Evolutionary conservation across 495 filamentous ascomycete genomes (phyloP).

Genomic region (Collariella sp.): DNA sequence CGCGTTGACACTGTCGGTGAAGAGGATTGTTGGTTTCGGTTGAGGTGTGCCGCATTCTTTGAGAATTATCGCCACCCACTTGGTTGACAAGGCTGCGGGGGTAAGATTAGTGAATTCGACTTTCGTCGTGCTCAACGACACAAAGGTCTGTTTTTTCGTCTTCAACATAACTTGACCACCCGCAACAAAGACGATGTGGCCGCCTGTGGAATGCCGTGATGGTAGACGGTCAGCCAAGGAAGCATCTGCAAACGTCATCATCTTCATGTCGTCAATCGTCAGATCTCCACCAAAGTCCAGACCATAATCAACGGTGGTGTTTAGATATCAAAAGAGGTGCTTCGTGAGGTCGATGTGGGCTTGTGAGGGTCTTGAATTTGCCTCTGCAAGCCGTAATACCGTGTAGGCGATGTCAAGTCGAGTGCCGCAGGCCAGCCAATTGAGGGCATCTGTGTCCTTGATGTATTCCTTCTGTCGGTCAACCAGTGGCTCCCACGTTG

Average conservation of each 20-base stretch:
- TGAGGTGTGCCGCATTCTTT: background rate
- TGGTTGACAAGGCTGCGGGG: background rate
- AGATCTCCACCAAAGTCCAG: background rate
- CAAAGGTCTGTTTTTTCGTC: slow-evolving; percentile 4
- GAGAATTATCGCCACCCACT: background rate
- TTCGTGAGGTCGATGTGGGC: background rate
- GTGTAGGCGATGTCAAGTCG: background rate
- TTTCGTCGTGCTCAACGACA: background rate
- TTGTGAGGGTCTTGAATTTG: background rate
- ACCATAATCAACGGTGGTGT: background rate
- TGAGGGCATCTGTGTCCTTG: background rate
- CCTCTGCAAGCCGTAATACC: background rate
- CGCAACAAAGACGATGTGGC: background rate
- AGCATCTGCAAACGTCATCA: background rate
- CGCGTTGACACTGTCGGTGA: background rate
- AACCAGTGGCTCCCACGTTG: background rate
- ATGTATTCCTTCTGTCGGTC: background rate
- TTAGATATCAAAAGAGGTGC: background rate
- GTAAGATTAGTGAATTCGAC: background rate
- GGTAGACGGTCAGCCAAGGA: background rate
- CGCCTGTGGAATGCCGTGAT: background rate
- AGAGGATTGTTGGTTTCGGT: background rate
- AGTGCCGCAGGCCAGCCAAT: background rate
- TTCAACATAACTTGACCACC: background rate
- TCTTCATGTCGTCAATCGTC: background rate